Conservation (phyloP, 169 alveolate genomes). For the Besnoitia besnoiti region DNA sequence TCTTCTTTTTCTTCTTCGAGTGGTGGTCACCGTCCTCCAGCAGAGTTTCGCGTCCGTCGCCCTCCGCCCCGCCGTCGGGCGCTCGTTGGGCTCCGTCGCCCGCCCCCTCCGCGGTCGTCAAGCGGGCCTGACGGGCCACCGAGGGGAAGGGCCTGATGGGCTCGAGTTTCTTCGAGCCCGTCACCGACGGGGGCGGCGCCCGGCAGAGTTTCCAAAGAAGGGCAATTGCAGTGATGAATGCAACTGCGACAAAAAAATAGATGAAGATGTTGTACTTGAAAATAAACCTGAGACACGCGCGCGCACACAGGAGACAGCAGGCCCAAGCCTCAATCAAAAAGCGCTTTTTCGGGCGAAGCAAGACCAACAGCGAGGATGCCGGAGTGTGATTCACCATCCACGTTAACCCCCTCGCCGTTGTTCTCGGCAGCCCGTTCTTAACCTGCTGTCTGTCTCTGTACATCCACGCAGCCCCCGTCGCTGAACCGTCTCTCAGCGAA, state of each 20-base stretch:
- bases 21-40: neutral
- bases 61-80: neutral
- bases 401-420: too few species aligned
- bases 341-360: too few species aligned
- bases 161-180: neutral
- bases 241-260: neutral
- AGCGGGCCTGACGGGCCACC: neutral
- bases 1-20: neutral
- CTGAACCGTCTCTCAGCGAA: too few species aligned
- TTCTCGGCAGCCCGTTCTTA: too few species aligned
- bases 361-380: too few species aligned
- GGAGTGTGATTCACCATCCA: too few species aligned
- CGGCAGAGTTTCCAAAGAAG: neutral
- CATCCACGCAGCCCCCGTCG: too few species aligned
- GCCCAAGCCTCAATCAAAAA: neutral
- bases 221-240: neutral
- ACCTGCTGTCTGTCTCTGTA: too few species aligned
- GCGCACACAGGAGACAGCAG: neutral
- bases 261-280: conserved; percentile 38
- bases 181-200: neutral
- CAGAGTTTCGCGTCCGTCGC: neutral
- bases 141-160: conserved; percentile 28
- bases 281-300: neutral
- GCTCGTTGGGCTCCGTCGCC: neutral
- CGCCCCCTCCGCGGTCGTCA: neutral